Evolutionary conservation across 208 protist genomes (phyloP).

Genomic region (Trypanosoma melophagium): DNA sequence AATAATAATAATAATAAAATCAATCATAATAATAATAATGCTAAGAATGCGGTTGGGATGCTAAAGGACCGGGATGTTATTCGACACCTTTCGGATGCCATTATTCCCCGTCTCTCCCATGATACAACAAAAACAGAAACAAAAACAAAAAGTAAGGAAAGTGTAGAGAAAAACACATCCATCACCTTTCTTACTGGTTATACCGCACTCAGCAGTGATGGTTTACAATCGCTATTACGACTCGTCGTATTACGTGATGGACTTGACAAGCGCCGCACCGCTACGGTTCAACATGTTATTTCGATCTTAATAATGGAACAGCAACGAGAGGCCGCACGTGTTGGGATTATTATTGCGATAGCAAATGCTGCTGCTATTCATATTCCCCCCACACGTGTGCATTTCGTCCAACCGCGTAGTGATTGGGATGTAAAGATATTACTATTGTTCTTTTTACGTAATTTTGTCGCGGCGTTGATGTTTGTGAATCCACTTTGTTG

Average conservation of each 20-base stretch:
- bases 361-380: constrained; percentile 6
- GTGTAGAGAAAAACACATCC: neutral
- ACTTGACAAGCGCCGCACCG: constrained; percentile 26
- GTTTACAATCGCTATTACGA: constrained; percentile 18
- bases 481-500: constrained; percentile 37
- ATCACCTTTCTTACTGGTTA: constrained; percentile 26
- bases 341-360: neutral
- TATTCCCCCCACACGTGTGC: constrained; percentile 1
- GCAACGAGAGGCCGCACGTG: constrained; percentile 17
- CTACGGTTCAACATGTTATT: constrained; percentile 29
- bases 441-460: constrained; percentile 40
- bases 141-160: neutral
- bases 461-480: constrained; percentile 13
- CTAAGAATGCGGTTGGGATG: neutral
- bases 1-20: neutral
- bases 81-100: constrained; percentile 17
- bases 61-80: constrained; percentile 13
- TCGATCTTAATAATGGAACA: constrained; percentile 25
- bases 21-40: neutral
- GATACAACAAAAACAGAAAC: neutral
- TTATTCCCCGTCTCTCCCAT: neutral
- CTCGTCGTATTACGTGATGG: constrained; percentile 33
- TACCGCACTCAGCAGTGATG: constrained; percentile 15
- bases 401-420: constrained; percentile 8
- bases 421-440: constrained; percentile 22